phyloP scores from a whole-genome alignment of 2,329 filamentous ascomycete genomes.

The Pseudogymnoascus sp. region DNA sequence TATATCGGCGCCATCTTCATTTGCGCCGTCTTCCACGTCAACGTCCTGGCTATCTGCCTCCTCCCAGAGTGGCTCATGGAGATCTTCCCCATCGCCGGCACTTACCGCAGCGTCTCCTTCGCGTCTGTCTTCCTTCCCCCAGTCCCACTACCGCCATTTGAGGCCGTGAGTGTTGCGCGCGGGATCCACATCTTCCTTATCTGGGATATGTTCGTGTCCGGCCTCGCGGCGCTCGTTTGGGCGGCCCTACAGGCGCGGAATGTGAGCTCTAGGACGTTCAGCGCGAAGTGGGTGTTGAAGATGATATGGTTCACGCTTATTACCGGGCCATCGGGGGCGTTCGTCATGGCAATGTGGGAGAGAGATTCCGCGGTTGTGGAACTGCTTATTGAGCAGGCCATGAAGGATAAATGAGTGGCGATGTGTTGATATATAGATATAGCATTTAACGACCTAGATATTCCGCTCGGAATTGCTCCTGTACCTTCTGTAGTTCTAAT shows the following conservation, averaged over 20 bases:
- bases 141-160: background rate
- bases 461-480: background rate
- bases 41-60: background rate
- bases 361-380: background rate
- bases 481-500: background rate
- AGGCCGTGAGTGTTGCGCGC: background rate
- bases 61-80: background rate
- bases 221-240: background rate
- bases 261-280: background rate
- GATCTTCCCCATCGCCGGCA: background rate
- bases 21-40: background rate
- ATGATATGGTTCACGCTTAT: background rate
- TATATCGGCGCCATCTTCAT: background rate
- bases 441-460: background rate
- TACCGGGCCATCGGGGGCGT: background rate
- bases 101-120: background rate
- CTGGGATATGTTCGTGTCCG: background rate
- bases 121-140: background rate
- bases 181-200: background rate
- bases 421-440: background rate
- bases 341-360: conserved; percentile 8
- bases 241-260: background rate
- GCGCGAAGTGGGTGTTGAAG: background rate
- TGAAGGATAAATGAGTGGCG: background rate
- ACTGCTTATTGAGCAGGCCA: background rate